phyloP scores from a whole-genome alignment of 1,284 basidiomycete genomes.

The Cutaneotrichosporon sp. region DNA sequence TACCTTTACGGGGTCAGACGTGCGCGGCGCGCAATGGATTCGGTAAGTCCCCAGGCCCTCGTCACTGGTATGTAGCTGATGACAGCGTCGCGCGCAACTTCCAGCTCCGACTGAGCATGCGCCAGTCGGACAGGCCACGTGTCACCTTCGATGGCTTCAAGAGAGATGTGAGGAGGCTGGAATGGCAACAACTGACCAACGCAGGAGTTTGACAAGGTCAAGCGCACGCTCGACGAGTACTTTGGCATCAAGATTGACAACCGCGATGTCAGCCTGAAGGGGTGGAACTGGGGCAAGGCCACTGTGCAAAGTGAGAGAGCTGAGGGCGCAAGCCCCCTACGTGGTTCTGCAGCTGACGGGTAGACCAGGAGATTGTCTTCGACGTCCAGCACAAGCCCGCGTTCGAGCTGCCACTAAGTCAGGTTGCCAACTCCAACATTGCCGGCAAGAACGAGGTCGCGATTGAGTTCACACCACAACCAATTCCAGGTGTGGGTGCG shows the following conservation, averaged over 20 bases:
- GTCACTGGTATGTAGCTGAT: neutral
- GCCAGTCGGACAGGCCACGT: constrained; percentile 58
- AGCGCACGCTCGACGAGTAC: constrained; percentile 71
- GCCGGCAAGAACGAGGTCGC: constrained; percentile 96
- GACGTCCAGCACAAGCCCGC: constrained; percentile 82
- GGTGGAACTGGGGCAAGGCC: constrained; percentile 98
- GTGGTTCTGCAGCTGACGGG: constrained; percentile 4
- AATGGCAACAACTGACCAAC: constrained; percentile 1
- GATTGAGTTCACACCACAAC: constrained; percentile 74
- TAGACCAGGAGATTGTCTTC: constrained; percentile 86
- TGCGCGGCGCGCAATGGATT: constrained; percentile 85
- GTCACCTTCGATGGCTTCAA: constrained; percentile 93
- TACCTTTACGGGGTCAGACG: constrained; percentile 65
- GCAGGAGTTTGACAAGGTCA: constrained; percentile 76
- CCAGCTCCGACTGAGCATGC: constrained; percentile 68
- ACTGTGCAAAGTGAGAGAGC: constrained; percentile 75
- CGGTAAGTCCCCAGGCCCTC: constrained; percentile 45
- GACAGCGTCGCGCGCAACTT: constrained; percentile 79
- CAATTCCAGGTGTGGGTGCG: constrained; percentile 47
- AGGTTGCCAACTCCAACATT: constrained; percentile 96
- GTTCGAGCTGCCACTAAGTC: constrained; percentile 82
- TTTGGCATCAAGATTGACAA: constrained; percentile 80
- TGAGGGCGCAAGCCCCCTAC: neutral
- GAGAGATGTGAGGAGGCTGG: constrained; percentile 63
- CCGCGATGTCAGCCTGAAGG: constrained; percentile 82